Percentiles rank a stretch among this genome's conserved stretches.
Conservation (phyloP, 164 flowering plant species). For the Umbellularia californica region DNA sequence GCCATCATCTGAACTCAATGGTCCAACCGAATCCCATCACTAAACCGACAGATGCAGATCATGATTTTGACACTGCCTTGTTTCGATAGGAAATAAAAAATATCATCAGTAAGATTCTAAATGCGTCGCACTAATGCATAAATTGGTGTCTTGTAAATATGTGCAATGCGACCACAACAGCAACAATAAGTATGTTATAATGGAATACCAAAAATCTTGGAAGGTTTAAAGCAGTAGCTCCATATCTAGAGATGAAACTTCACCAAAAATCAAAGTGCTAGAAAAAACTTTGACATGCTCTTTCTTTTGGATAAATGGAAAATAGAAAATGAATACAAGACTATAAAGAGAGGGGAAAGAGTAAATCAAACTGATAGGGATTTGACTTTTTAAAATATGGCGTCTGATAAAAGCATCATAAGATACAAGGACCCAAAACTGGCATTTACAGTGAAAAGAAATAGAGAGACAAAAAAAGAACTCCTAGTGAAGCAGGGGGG, state of each 20-base stretch:
- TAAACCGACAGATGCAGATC: background rate
- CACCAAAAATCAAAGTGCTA: background rate
- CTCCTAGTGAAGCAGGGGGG: background rate
- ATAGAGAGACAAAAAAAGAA: background rate
- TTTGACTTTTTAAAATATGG: background rate
- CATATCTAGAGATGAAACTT: background rate
- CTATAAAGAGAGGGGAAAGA: background rate
- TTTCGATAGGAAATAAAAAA: background rate
- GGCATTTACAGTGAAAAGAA: conserved; percentile 16
- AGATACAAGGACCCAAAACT: conserved; percentile 19
- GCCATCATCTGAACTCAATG: background rate
- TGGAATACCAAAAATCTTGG: background rate
- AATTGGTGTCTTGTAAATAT: background rate
- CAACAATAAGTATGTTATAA: background rate
- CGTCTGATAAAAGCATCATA: background rate
- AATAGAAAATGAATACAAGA: background rate
- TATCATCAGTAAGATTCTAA: background rate
- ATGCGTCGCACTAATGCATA: background rate
- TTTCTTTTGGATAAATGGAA: background rate
- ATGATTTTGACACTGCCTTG: background rate
- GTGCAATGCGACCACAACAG: background rate
- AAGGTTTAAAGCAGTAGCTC: background rate
- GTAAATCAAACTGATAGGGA: background rate
- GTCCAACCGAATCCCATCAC: background rate
- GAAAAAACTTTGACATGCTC: background rate